Evolutionary conservation across 2,329 filamentous ascomycete species (phyloP), one percentile per base, ranked within the genome.

Genomic region (Grosmannia huntii): DNA sequence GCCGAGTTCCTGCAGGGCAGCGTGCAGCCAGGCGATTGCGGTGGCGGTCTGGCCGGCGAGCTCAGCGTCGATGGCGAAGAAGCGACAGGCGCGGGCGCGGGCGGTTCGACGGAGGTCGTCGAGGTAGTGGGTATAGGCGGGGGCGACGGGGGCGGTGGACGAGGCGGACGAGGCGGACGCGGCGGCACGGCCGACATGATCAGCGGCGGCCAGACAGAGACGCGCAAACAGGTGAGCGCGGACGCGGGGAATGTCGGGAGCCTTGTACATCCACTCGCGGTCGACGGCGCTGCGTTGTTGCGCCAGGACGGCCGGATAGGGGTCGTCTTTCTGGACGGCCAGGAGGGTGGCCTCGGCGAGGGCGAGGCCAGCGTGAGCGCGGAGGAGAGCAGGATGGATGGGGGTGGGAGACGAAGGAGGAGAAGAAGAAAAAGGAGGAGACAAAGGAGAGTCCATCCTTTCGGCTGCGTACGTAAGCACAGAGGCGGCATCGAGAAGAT

Each of bases 221-320:
- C 92, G 80, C 1, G 90, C 90, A 67, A 95, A 95, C 1, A 99
- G 77, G 66, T 95, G 85, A 10, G 90, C 90, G 53, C 92, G 84
- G 21, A 96, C 90, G 68, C 92, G 91, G 33, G 90, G 87, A 54
- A 96, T 89, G 55, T 90, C 84, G 0, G 92, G 90, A 0, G 90
- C 82, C 66, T 87, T 89, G 70, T 94, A 95, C 90, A 97, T 97
- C 92, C 92, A 99, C 64, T 97, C 92, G 61, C 82, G 90, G 69
- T 91, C 90, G 64, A 86, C 84, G 57, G 85, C 82, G 67, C 95
- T 95, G 53, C 91, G 81, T 59, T 86, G 83, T 66, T 95, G 89
- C 0, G 90, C 84, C 2, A 95, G 86, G 7, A 85, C 81, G 1
- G 87, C 84, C 1, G 92, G 87, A 67, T 96, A 97, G 0, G 92